Percentiles rank a stretch among this genome's conserved stretches.
Evolutionary conservation across 306 rosid species (phyloP).

Genomic region (Dalbergia cochinchinensis): DNA sequence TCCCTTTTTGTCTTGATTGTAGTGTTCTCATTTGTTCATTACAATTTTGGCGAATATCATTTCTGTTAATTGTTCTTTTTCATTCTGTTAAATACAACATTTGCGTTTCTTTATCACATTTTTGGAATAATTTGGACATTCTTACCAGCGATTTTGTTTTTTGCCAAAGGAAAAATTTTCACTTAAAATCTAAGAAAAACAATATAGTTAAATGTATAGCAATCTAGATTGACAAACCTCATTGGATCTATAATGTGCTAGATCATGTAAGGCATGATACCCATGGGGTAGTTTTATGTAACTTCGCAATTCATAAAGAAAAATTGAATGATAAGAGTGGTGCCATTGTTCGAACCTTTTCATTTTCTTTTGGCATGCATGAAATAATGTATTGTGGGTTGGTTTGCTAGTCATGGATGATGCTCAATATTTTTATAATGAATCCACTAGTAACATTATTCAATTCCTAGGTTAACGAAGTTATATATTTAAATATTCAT

Average conservation of each 20-base stretch:
- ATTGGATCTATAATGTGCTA: neutral
- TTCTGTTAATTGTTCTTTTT: neutral
- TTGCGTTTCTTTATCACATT: neutral
- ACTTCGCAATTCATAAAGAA: neutral
- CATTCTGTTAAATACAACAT: neutral
- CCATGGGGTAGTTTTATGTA: neutral
- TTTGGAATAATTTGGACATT: neutral
- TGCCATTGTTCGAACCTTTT: too few species aligned
- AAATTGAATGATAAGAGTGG: neutral
- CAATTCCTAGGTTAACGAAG: neutral
- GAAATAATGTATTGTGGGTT: conserved; percentile 11
- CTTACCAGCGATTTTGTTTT: neutral
- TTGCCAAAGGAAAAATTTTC: neutral
- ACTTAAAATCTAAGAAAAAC: neutral
- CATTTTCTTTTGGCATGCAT: neutral
- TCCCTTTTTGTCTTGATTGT: neutral
- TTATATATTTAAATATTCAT: neutral
- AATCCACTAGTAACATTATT: neutral
- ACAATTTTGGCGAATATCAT: neutral
- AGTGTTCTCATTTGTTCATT: neutral
- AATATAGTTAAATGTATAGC: neutral
- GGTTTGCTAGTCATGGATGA: neutral
- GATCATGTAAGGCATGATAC: neutral
- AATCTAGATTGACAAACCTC: neutral
- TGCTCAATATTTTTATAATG: neutral